A percentile compares a stretch with the other conserved stretches of the same genome.
Conservation (phyloP, 2,329 filamentous ascomycete species). For the Drechslera avenae region DNA sequence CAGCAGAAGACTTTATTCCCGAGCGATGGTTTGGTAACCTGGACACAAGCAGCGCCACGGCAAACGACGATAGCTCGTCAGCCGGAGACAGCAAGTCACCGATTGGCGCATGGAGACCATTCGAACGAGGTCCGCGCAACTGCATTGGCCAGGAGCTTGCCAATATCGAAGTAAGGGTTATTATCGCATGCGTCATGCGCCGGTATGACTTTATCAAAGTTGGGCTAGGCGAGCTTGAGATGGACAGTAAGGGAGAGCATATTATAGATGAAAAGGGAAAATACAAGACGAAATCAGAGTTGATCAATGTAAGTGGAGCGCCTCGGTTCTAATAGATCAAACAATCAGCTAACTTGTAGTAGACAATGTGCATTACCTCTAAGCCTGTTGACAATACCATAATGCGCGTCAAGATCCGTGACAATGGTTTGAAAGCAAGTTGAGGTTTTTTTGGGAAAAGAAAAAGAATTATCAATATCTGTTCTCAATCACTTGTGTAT, state of each 20-base stretch:
- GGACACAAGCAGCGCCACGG: slow-evolving; percentile 26
- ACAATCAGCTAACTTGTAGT: slow-evolving; percentile 10
- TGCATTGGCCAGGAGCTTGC: slow-evolving; percentile 65
- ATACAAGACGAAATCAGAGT: slow-evolving; percentile 36
- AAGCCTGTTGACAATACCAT: slow-evolving; percentile 40
- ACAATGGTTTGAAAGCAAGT: too few species aligned
- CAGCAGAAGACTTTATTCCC: slow-evolving; percentile 40
- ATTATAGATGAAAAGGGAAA: slow-evolving; percentile 36
- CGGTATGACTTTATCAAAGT: slow-evolving; percentile 45
- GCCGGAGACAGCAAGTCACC: slow-evolving; percentile 36
- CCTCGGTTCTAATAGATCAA: too few species aligned
- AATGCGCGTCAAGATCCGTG: slow-evolving; percentile 32
- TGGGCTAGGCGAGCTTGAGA: slow-evolving; percentile 36
- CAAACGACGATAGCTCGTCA: slow-evolving; percentile 18
- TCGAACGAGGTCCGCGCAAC: slow-evolving; percentile 61
- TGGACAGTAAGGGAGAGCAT: slow-evolving; percentile 30
- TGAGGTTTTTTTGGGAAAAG: too few species aligned
- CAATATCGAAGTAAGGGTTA: slow-evolving; percentile 58
- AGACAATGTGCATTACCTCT: slow-evolving; percentile 40
- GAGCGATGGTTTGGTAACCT: slow-evolving; percentile 48
- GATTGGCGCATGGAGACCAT: slow-evolving; percentile 58
- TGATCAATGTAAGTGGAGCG: slow-evolving; percentile 41
- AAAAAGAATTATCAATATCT: too few species aligned
- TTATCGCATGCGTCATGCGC: slow-evolving; percentile 51
- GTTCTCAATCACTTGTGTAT: too few species aligned